phyloP scores from a whole-genome alignment of 768 basidiomycete species.

The Rhodotorula paludigena region DNA sequence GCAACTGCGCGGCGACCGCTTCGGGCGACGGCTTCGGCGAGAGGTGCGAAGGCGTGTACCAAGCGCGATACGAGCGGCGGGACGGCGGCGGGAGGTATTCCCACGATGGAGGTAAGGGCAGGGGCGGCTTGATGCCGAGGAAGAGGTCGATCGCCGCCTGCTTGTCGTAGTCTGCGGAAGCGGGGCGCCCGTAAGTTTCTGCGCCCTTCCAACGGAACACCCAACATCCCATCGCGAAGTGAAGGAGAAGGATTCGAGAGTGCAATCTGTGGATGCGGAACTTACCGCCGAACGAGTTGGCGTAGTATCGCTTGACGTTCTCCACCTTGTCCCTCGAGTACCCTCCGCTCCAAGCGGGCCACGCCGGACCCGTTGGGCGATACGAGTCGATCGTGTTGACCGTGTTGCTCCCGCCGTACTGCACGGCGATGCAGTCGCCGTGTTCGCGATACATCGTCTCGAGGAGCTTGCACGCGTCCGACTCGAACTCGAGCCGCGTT shows the following conservation, averaged over 20 bases:
- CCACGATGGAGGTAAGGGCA: constrained; percentile 7
- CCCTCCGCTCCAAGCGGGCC: constrained; percentile 73
- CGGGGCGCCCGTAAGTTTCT: no score
- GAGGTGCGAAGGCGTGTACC: constrained; percentile 59
- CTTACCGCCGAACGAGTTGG: constrained; percentile 81
- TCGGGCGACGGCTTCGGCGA: constrained; percentile 47
- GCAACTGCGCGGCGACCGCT: constrained; percentile 61
- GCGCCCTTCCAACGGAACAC: no score
- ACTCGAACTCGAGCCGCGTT: constrained; percentile 83
- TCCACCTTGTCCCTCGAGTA: constrained; percentile 95
- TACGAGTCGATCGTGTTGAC: constrained; percentile 96
- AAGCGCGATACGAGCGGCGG: constrained; percentile 71
- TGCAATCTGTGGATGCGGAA: no score
- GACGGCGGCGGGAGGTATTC: constrained; percentile 47
- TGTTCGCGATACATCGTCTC: constrained; percentile 98
- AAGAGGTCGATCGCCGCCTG: constrained; percentile 98
- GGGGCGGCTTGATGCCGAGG: constrained; percentile 56
- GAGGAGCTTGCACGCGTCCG: constrained; percentile 90
- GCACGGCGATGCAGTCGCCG: constrained; percentile 70
- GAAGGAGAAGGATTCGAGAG: no score
- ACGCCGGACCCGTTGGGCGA: constrained; percentile 52
- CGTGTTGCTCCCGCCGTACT: constrained; percentile 93
- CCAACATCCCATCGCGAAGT: no score
- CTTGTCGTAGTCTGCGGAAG: constrained; percentile 76
- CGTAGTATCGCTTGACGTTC: constrained; percentile 88